A percentile compares a stretch with the other conserved stretches of the same genome.
These are phyloP conservation scores for Sarocladium strictum DNA, from an alignment of 2,329 filamentous ascomycete species.

Conservation along the genomic window DNA sequence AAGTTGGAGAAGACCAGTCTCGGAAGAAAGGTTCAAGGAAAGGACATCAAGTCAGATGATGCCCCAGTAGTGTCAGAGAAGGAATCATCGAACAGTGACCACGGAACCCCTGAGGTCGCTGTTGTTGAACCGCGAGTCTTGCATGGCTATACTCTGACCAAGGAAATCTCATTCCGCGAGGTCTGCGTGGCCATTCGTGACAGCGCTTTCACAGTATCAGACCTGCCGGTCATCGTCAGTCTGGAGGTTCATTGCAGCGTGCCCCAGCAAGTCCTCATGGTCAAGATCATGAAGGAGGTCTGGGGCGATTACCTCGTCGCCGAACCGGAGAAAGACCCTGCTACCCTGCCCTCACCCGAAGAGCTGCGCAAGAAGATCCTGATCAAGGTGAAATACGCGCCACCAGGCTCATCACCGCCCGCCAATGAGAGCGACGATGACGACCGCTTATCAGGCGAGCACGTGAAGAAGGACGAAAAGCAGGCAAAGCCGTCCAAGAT, in stretches of 20 bases:
- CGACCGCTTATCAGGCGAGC: conserved; percentile 26
- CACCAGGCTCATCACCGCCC: conserved; percentile 30
- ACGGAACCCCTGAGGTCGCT: conserved; percentile 18
- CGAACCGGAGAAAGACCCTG: conserved; percentile 37
- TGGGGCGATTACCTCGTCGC: conserved; percentile 72
- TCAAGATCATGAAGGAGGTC: conserved; percentile 79
- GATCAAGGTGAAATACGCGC: conserved; percentile 71
- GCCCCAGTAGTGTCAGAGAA: not conserved
- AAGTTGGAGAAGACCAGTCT: conserved; percentile 44
- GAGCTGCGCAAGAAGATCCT: conserved; percentile 73
- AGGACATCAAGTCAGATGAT: conserved; percentile 12
- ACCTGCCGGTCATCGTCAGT: conserved; percentile 87
- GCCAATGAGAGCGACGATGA: conserved; percentile 29
- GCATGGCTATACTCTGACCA: conserved; percentile 87
- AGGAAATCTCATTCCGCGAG: conserved; percentile 77
- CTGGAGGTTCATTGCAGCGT: conserved; percentile 82
- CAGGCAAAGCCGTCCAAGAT: conserved; percentile 59
- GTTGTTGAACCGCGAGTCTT: conserved; percentile 68
- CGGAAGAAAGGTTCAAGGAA: conserved; percentile 34
- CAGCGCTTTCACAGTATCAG: conserved; percentile 66
- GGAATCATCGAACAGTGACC: not conserved
- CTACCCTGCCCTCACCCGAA: conserved; percentile 59
- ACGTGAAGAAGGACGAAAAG: conserved; percentile 24
- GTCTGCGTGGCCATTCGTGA: conserved; percentile 79
- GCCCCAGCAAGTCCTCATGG: conserved; percentile 84